Base-by-base conservation (phyloP, 2,329 filamentous ascomycete genomes). In the Aaosphaeria pasadenensis region DNA sequence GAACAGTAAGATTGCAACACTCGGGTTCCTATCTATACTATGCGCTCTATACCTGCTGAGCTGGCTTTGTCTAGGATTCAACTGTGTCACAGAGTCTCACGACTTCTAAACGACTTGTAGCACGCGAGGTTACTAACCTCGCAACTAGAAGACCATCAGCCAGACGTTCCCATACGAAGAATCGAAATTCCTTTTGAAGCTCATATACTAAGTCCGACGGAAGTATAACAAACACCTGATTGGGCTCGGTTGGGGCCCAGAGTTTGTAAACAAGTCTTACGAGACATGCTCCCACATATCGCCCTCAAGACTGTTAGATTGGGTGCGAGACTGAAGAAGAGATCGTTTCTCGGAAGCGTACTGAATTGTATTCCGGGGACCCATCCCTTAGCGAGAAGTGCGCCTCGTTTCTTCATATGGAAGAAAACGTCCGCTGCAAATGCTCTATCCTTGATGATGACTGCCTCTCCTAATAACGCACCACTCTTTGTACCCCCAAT, bases 401-500 rank as follows among this genome's bases (percentile, higher is more conserved):
- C n/a, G 4, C 47, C 47, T 29, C 32, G 36, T 39, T 45, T 42
- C 43, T 45, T 49, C n/a, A 49, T 30, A 33, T 45, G 32, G 24
- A 36, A 49, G 29, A 7, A 17, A 30, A 49, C 41, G 4, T 49
- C 47, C 30, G 7, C 24, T n/a, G 24, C 42, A 11, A 48, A 35
- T 11, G 24, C 7, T 6, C 36, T 4, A 31, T 45, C 30, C 39
- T 49, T 49, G 30, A 49, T 36, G 38, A 49, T 39, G 11, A 49
- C 47, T 17, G 47, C 47, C 31, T 49, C 47, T 9, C 47, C 47
- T 33, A 49, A 41, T 35, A 49, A 17, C 6, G 47, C 47, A 11
- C 47, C 47, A 36, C 42, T 49, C 42, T 49, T 49, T 4, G 47
- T 49, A 6, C 47, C 47, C 11, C 47, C 47, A n/a, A 49, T 49